phyloP scores from a whole-genome alignment of 2,329 filamentous ascomycete genomes.

The Epichloe aotearoae region DNA sequence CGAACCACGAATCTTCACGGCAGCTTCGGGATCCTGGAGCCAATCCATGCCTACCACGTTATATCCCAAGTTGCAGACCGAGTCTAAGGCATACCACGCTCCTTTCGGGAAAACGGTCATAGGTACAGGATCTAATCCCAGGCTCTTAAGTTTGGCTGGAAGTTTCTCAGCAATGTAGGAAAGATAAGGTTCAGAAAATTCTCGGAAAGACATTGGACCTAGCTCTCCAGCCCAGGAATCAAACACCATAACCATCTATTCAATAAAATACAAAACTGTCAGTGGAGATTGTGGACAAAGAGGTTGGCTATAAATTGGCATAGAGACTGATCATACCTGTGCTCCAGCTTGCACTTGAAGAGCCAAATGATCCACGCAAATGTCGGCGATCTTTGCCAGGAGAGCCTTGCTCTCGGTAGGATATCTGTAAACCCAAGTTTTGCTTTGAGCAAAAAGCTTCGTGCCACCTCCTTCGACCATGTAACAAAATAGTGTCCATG shows the following conservation, averaged over 20 bases:
- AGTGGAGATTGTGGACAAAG: not conserved
- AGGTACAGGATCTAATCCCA: conserved; percentile 68
- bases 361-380: conserved; percentile 90
- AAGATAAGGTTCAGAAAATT: conserved; percentile 79
- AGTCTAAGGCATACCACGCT: conserved; percentile 86
- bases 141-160: conserved; percentile 57
- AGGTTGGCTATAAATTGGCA: not conserved
- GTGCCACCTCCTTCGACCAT: conserved; percentile 97
- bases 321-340: conserved; percentile 42
- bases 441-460: conserved; percentile 86
- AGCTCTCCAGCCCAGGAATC: conserved; percentile 97
- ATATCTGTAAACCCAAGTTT: conserved; percentile 94
- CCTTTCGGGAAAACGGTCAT: conserved; percentile 99
- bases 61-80: conserved; percentile 78
- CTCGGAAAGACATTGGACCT: conserved; percentile 67
- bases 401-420: conserved; percentile 66
- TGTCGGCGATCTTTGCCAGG: conserved; percentile 80
- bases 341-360: conserved; percentile 87
- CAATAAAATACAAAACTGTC: not conserved
- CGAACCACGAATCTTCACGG: conserved; percentile 65
- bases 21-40: conserved; percentile 79
- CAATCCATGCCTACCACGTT: conserved; percentile 91
- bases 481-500: conserved; percentile 95
- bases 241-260: conserved; percentile 80
- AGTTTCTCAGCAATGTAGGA: conserved; percentile 71